Percentiles rank a stretch among this genome's conserved stretches.
phyloP scores from a whole-genome alignment of 192 early-diverging fungal genomes.

The Umbelopsis ramanniana region DNA sequence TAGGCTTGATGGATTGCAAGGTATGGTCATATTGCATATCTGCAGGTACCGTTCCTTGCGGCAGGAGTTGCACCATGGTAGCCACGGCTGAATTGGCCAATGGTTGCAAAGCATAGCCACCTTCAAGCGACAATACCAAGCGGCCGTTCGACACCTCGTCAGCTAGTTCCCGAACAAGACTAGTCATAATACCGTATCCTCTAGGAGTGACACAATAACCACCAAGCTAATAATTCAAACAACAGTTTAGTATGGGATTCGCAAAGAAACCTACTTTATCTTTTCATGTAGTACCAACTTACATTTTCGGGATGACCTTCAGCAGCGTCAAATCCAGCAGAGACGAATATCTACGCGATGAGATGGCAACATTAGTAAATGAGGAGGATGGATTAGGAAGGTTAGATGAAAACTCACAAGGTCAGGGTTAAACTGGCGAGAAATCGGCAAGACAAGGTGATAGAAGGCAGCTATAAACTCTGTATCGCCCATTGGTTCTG shows the following conservation, averaged over 20 bases:
- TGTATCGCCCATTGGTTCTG: conserved; percentile 66
- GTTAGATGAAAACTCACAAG: no score
- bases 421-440: conserved; percentile 73
- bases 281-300: conserved; percentile 21
- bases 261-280: neutral
- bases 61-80: conserved; percentile 47
- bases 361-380: conserved; percentile 4
- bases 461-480: conserved; percentile 77
- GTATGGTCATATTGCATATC: conserved; percentile 47
- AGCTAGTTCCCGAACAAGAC: conserved; percentile 63
- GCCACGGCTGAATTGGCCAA: conserved; percentile 45
- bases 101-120: conserved; percentile 53
- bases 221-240: conserved; percentile 52
- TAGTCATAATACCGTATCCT: conserved; percentile 71
- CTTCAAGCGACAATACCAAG: conserved; percentile 70
- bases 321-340: conserved; percentile 80
- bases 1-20: conserved; percentile 53
- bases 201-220: conserved; percentile 68
- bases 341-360: conserved; percentile 49
- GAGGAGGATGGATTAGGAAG: no score
- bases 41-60: conserved; percentile 35
- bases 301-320: conserved; percentile 62
- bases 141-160: conserved; percentile 54
- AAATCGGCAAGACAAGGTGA: conserved; percentile 69
- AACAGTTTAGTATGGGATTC: neutral